Evolutionary conservation across 164 flowering plant genomes (phyloP).

Genomic region (Vitis riparia): DNA sequence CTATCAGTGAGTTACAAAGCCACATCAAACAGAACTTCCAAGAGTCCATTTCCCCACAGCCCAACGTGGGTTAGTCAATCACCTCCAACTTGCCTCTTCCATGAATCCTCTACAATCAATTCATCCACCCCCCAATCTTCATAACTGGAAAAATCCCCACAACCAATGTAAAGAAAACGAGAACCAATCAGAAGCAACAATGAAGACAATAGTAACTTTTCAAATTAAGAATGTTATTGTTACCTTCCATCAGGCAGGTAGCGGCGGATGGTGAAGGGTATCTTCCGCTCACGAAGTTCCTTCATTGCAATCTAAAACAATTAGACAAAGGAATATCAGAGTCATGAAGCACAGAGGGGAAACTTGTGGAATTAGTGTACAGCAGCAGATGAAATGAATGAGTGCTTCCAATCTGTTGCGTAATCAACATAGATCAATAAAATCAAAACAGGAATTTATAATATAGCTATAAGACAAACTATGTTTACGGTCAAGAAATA

Average conservation of each 20-base stretch:
- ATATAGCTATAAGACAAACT: no score
- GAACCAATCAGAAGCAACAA: not conserved
- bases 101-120: constrained; percentile 89
- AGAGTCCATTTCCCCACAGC: no score
- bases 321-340: not conserved
- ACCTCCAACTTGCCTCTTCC: constrained; percentile 98
- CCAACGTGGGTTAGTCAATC: constrained; percentile 28
- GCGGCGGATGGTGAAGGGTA: constrained; percentile 88
- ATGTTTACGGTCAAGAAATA: no score
- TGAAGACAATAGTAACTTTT: not conserved
- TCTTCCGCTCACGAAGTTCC: constrained; percentile 85
- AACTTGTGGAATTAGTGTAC: not conserved
- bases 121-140: constrained; percentile 99
- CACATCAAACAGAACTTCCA: no score
- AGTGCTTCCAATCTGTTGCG: no score
- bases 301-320: constrained; percentile 84
- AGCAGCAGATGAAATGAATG: not conserved
- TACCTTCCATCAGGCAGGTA: constrained; percentile 96
- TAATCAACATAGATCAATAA: no score
- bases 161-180: no score
- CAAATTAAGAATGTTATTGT: no score
- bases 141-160: constrained; percentile 36
- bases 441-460: no score
- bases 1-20: no score
- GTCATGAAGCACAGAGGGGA: no score